A percentile compares a stretch with the other conserved stretches of the same genome.
phyloP scores from a whole-genome alignment of 148 eudicot species.

The Heliamphora exappendiculata region DNA sequence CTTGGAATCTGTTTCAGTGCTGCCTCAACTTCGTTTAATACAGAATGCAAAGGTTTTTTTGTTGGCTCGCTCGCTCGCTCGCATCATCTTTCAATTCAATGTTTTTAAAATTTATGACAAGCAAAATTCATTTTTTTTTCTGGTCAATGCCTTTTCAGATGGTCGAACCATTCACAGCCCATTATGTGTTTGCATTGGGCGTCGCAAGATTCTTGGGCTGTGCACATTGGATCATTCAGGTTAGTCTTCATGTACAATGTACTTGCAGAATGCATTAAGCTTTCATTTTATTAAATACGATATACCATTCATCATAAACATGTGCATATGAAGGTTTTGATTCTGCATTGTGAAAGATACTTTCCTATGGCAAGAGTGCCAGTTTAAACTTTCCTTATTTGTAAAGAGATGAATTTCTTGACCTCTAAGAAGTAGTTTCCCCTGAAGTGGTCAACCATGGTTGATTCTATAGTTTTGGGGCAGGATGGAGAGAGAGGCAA shows the following conservation, averaged over 20 bases:
- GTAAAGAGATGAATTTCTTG: neutral
- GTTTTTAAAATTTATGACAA: neutral
- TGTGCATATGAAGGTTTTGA: neutral
- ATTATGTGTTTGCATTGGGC: slow-evolving; percentile 83
- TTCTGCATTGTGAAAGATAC: neutral
- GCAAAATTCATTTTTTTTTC: neutral
- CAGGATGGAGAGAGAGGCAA: neutral
- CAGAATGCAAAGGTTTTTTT: slow-evolving; percentile 73
- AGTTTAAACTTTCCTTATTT: neutral
- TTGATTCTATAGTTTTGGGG: neutral
- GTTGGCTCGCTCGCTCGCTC: neutral
- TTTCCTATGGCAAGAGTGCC: neutral
- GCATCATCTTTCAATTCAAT: neutral
- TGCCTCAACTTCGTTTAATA: slow-evolving; percentile 77
- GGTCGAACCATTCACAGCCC: slow-evolving; percentile 80
- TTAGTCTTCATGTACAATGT: slow-evolving; percentile 10
- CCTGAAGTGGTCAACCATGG: neutral
- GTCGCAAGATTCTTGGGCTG: slow-evolving; percentile 69
- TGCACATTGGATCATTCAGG: slow-evolving; percentile 85
- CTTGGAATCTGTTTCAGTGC: slow-evolving; percentile 67
- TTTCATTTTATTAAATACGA: neutral
- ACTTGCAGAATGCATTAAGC: neutral
- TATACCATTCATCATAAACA: neutral
- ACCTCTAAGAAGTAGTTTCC: neutral
- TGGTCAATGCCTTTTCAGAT: slow-evolving; percentile 34